Conservation (phyloP, 805 yeast species). For the Sugiyamaella floridensis region DNA sequence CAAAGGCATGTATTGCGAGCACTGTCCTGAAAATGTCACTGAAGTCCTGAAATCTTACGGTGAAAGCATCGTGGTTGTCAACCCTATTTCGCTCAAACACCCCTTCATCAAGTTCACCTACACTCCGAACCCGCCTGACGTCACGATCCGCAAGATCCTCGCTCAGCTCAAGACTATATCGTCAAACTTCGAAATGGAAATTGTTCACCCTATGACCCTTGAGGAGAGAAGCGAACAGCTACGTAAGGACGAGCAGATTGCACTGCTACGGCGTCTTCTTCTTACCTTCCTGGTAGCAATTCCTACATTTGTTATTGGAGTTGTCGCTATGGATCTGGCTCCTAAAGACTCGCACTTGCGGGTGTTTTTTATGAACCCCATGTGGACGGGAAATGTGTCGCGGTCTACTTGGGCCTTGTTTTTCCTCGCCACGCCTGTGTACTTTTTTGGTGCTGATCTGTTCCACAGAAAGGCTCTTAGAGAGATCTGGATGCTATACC, state of each 20-base stretch:
- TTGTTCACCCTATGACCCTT: conserved; percentile 49
- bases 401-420: conserved; percentile 61
- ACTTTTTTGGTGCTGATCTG: conserved; percentile 65
- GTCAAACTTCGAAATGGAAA: conserved; percentile 43
- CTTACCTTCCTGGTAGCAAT: conserved; percentile 50
- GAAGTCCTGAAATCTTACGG: conserved; percentile 47
- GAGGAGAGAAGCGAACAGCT: conserved; percentile 56
- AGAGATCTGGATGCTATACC: conserved; percentile 55
- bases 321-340: conserved; percentile 60
- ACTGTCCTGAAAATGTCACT: conserved; percentile 57
- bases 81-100: conserved; percentile 45
- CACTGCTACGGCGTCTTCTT: conserved; percentile 41
- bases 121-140: conserved; percentile 46
- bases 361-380: conserved; percentile 51
- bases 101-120: conserved; percentile 63
- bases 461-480: conserved; percentile 62
- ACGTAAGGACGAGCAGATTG: conserved; percentile 42
- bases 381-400: conserved; percentile 56
- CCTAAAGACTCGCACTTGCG: conserved; percentile 38
- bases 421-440: conserved; percentile 62
- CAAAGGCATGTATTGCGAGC: conserved; percentile 63
- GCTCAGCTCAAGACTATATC: conserved; percentile 41
- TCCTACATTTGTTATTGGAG: conserved; percentile 62
- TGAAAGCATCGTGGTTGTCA: conserved; percentile 45
- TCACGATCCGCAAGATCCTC: conserved; percentile 52